phyloP scores from a whole-genome alignment of 2,329 filamentous ascomycete genomes.

The Botrytis byssoidea region DNA sequence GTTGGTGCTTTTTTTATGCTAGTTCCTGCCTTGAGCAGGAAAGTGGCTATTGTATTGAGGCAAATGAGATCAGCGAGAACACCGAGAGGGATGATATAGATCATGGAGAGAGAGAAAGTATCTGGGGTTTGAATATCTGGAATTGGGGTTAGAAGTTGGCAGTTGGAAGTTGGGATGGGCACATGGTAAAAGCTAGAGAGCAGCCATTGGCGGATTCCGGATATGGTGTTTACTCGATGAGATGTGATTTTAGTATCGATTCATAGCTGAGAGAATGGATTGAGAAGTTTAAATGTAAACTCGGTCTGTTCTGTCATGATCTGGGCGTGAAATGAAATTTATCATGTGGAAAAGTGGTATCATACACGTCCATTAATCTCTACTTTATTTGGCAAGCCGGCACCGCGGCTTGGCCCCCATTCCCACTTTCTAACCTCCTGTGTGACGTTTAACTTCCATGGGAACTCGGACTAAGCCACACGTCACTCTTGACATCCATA shows the following conservation, averaged over 20 bases:
- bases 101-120: rapidly evolving
- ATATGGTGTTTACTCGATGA: background rate
- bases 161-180: too few relatives aligned
- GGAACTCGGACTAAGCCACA: background rate
- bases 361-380: background rate
- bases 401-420: background rate
- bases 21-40: slow-evolving; percentile 24
- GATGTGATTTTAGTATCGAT: background rate
- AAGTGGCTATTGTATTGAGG: background rate
- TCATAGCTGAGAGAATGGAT: background rate
- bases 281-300: background rate
- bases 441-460: background rate
- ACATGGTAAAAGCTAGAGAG: background rate
- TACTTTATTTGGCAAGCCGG: background rate
- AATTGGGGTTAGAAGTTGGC: background rate
- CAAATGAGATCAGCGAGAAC: slow-evolving; percentile 1
- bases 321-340: background rate
- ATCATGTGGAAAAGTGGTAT: background rate
- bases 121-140: background rate
- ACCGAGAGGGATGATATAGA: slow-evolving; percentile 8
- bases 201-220: background rate
- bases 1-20: slow-evolving; percentile 29
- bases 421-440: background rate
- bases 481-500: background rate
- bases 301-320: background rate